Percentiles rank a stretch among this genome's conserved stretches.
Evolutionary conservation across 495 filamentous ascomycete genomes (phyloP).

Genomic region (Xylaria longipes): DNA sequence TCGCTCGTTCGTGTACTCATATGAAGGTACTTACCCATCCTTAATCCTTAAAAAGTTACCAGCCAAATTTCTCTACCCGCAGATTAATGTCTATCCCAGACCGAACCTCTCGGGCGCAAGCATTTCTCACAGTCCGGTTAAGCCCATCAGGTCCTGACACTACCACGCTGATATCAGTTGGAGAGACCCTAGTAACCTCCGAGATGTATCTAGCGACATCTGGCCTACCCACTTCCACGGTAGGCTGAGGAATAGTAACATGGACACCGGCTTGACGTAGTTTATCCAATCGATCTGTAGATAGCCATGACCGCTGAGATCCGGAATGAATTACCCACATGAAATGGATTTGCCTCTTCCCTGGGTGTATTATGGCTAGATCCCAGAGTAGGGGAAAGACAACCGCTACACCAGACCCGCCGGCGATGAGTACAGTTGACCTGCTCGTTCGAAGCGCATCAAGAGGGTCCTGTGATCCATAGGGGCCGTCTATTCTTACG

Average conservation of each 20-base stretch:
- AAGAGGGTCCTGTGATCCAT: constrained; percentile 51
- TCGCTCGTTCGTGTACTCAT: too few relatives aligned
- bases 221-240: constrained; percentile 57
- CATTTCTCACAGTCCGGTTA: constrained; percentile 59
- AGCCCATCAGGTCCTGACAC: constrained; percentile 62
- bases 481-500: constrained; percentile 62
- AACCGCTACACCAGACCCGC: constrained; percentile 69
- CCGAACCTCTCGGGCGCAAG: constrained; percentile 53
- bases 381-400: constrained; percentile 59
- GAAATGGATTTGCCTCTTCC: constrained; percentile 53
- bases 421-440: constrained; percentile 61
- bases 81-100: constrained; percentile 48
- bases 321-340: constrained; percentile 63
- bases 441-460: constrained; percentile 50
- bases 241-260: constrained; percentile 59
- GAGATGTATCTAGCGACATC: constrained; percentile 51
- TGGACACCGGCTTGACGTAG: constrained; percentile 52
- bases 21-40: background rate
- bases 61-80: constrained; percentile 59
- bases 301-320: constrained; percentile 59
- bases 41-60: constrained; percentile 45
- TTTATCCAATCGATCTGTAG: constrained; percentile 51
- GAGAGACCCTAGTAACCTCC: constrained; percentile 35
- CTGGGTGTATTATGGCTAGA: constrained; percentile 32
- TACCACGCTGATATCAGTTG: constrained; percentile 51